Percentiles rank a stretch among this genome's conserved stretches.
phyloP scores from a whole-genome alignment of 371 early-diverging fungal genomes.

The Encephalitozoon romaleae region DNA sequence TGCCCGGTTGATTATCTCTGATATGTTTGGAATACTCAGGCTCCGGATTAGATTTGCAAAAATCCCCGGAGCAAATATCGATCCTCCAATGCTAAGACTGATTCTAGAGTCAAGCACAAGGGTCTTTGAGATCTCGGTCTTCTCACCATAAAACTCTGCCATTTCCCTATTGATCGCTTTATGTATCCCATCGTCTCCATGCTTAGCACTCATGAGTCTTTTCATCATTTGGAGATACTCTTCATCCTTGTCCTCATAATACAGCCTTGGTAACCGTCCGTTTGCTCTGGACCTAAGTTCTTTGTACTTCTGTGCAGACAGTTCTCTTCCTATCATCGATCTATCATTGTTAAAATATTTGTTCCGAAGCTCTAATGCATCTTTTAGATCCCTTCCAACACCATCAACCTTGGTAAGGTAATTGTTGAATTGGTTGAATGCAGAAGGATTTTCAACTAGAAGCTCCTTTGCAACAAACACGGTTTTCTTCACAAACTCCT shows the following conservation, averaged over 20 bases:
- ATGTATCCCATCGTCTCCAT: conserved; percentile 19
- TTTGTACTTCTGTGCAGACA: not conserved
- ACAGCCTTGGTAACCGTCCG: not conserved
- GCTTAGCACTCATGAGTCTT: not conserved
- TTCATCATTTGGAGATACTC: conserved; percentile 32
- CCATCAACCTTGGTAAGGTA: not conserved
- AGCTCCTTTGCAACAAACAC: conserved; percentile 11
- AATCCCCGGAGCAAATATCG: conserved; percentile 49
- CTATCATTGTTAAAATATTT: conserved; percentile 27
- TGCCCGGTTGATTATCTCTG: conserved; percentile 23
- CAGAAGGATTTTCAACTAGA: not conserved
- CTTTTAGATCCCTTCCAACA: not conserved
- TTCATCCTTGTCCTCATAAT: conserved; percentile 12
- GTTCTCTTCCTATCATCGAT: conserved; percentile 34
- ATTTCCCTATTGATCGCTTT: conserved; percentile 27
- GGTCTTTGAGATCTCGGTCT: not conserved
- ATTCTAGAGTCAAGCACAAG: conserved; percentile 40
- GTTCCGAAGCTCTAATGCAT: conserved; percentile 23
- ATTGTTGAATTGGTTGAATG: not conserved
- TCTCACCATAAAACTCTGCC: conserved; percentile 38
- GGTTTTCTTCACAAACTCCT: conserved; percentile 1
- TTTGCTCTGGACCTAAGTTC: not conserved
- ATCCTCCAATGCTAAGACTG: conserved; percentile 51
- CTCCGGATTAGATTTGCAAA: conserved; percentile 10
- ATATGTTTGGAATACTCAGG: conserved; percentile 26